A percentile compares a stretch with the other conserved stretches of the same genome.
Conservation (phyloP, 257 asterid genomes). For the Lantana camara region DNA sequence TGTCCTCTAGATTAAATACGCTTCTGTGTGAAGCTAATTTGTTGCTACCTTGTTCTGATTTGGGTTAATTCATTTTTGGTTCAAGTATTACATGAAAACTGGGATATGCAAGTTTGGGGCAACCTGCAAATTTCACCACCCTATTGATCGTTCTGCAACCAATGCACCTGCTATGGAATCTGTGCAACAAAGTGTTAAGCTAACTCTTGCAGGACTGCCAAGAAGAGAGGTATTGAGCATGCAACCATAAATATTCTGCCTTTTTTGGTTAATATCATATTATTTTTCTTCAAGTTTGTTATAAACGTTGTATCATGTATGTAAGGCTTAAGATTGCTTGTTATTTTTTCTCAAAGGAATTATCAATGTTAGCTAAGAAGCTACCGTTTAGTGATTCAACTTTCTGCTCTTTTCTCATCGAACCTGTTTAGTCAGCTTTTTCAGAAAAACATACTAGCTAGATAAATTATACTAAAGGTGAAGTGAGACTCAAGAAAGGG, state of each 20-base stretch:
- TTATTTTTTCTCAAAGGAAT: neutral
- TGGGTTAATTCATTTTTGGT: constrained; percentile 10
- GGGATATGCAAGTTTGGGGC: constrained; percentile 87
- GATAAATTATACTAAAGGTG: neutral
- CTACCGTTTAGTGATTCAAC: constrained; percentile 2
- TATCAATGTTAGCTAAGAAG: neutral
- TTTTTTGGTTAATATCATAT: neutral
- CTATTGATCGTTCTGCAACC: constrained; percentile 67
- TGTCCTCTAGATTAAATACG: constrained; percentile 9
- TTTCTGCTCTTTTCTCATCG: neutral
- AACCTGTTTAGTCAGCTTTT: neutral
- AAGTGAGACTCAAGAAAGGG: neutral
- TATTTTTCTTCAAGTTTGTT: constrained; percentile 1
- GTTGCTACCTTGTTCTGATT: constrained; percentile 5
- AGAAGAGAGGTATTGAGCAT: constrained; percentile 83
- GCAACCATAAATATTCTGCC: neutral
- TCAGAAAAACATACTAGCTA: neutral
- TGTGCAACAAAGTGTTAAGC: constrained; percentile 62
- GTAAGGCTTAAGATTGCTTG: constrained; percentile 7
- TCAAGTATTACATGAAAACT: constrained; percentile 89
- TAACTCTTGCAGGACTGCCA: constrained; percentile 91
- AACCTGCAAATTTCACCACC: constrained; percentile 91
- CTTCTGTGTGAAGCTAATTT: constrained; percentile 14
- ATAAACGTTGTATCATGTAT: neutral
- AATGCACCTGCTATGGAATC: constrained; percentile 40